phyloP scores from a whole-genome alignment of 768 basidiomycete species.

The Chalciporus sphaerocephalus region DNA sequence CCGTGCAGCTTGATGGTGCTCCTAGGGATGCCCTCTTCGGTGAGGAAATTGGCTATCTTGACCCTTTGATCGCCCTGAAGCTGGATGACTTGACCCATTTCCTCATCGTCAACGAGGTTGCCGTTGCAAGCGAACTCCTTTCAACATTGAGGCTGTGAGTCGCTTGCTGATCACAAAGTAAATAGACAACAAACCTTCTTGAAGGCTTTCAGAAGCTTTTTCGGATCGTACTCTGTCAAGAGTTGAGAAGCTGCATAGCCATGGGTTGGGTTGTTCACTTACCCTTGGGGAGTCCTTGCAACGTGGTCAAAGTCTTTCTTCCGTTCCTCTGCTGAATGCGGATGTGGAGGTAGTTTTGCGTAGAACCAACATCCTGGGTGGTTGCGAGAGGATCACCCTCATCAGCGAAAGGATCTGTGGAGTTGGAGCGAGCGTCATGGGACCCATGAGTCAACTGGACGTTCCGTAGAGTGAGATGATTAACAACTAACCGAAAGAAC shows the following conservation, averaged over 20 bases:
- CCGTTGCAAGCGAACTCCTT: constrained; percentile 99
- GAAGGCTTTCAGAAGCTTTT: constrained; percentile 98
- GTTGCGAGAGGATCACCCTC: constrained; percentile 79
- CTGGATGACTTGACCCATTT: constrained; percentile 96
- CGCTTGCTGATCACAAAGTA: not conserved
- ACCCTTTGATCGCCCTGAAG: constrained; percentile 95
- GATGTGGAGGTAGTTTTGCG: constrained; percentile 85
- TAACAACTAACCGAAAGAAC: constrained; percentile 58
- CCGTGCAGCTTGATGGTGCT: constrained; percentile 83
- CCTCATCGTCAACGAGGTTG: constrained; percentile 90
- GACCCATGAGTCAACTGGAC: constrained; percentile 9
- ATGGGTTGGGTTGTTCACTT: constrained; percentile 21
- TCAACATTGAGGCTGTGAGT: constrained; percentile 6
- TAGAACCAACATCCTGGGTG: constrained; percentile 73
- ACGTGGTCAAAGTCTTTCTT: constrained; percentile 94
- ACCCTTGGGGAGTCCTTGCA: constrained; percentile 93
- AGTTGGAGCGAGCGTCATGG: constrained; percentile 47
- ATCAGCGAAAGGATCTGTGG: constrained; percentile 99
- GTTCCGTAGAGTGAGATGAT: constrained; percentile 5
- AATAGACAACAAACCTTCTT: constrained; percentile 70
- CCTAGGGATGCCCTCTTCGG: constrained; percentile 75
- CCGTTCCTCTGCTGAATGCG: constrained; percentile 99
- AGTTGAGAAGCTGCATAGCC: constrained; percentile 14
- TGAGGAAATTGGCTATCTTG: constrained; percentile 87
- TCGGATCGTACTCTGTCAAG: constrained; percentile 84